phyloP scores from a whole-genome alignment of 2,329 filamentous ascomycete genomes.

The Penicillium italicum region DNA sequence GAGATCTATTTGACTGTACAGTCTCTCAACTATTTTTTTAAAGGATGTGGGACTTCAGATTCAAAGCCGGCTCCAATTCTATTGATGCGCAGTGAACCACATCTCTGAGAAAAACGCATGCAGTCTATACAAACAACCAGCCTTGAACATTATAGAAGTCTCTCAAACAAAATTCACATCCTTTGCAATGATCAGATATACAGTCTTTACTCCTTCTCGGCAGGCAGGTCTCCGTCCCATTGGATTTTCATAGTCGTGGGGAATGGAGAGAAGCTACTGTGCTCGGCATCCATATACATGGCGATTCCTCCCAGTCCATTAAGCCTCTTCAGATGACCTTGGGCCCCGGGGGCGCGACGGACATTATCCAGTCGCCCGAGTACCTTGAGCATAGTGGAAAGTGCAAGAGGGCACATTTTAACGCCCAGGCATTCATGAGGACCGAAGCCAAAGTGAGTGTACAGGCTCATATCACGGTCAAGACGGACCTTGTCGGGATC shows the following conservation, averaged over 20 bases:
- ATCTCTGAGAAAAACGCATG: background rate
- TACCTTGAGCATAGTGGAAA: slow-evolving; percentile 41
- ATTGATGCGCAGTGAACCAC: background rate
- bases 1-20: background rate
- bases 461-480: slow-evolving; percentile 58
- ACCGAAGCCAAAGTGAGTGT: slow-evolving; percentile 63
- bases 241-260: slow-evolving; percentile 45
- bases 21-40: background rate
- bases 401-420: slow-evolving; percentile 31
- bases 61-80: background rate
- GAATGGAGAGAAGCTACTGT: slow-evolving; percentile 43
- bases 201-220: background rate
- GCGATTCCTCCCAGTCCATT: slow-evolving; percentile 39
- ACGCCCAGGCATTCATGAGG: slow-evolving; percentile 60
- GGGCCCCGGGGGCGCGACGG: slow-evolving; percentile 40
- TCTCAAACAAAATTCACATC: background rate
- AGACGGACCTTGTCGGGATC: slow-evolving; percentile 53
- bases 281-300: slow-evolving; percentile 45
- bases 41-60: background rate
- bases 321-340: slow-evolving; percentile 42
- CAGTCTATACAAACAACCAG: background rate
- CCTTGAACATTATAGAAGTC: background rate
- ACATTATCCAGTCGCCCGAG: slow-evolving; percentile 42
- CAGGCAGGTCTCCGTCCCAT: slow-evolving; percentile 41
- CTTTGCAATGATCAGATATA: background rate